Conservation (phyloP, 2,329 filamentous ascomycete genomes). For the Epichloe elymi region DNA sequence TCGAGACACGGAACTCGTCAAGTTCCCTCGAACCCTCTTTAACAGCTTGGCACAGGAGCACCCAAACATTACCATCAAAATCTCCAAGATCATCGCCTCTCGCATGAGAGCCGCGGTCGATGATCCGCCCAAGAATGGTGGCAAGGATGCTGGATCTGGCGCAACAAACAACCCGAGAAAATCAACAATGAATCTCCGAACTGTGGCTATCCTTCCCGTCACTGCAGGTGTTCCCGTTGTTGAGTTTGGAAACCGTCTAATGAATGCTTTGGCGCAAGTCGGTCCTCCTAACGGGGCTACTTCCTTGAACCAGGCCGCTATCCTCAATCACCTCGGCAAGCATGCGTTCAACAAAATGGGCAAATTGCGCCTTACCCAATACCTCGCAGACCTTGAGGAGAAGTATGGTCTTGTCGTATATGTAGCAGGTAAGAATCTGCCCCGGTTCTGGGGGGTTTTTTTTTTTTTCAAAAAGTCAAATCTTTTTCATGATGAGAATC, state of each 20-base stretch:
- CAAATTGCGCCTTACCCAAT: slow-evolving; percentile 88
- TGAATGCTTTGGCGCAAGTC: slow-evolving; percentile 80
- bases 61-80: slow-evolving; percentile 96
- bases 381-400: slow-evolving; percentile 91
- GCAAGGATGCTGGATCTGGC: slow-evolving; percentile 51
- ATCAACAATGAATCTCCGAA: slow-evolving; percentile 83
- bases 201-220: slow-evolving; percentile 83
- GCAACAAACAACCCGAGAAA: slow-evolving; percentile 44
- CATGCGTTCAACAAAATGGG: slow-evolving; percentile 97
- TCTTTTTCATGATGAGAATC: slow-evolving; percentile 37
- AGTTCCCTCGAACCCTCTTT: slow-evolving; percentile 89
- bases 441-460: not conserved
- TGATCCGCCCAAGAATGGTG: slow-evolving; percentile 55
- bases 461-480: not conserved
- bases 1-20: slow-evolving; percentile 88
- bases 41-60: slow-evolving; percentile 96
- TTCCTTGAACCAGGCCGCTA: slow-evolving; percentile 82
- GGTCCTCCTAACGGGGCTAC: slow-evolving; percentile 83
- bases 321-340: slow-evolving; percentile 85
- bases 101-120: slow-evolving; percentile 85
- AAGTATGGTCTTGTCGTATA: slow-evolving; percentile 94
- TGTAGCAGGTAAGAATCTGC: slow-evolving; percentile 52
- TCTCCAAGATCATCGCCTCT: slow-evolving; percentile 95
- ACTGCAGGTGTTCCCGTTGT: slow-evolving; percentile 85
- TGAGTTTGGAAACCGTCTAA: slow-evolving; percentile 81